phyloP scores from a whole-genome alignment of 2,329 filamentous ascomycete species.

The Reticulascus tulasneorum region DNA sequence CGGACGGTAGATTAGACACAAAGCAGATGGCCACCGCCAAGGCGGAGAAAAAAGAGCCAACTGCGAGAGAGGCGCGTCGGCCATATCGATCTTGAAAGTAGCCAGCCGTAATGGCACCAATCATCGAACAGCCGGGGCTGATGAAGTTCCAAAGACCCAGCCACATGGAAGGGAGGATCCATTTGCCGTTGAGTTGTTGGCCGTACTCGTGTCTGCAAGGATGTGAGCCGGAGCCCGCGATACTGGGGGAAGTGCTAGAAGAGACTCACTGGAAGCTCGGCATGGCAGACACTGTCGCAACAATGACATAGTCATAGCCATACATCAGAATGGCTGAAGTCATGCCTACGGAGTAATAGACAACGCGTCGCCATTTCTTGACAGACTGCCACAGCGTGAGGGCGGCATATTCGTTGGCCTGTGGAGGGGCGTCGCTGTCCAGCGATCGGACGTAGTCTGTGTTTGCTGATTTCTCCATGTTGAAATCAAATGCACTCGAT shows the following conservation, averaged over 20 bases:
- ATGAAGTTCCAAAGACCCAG: constrained; percentile 39
- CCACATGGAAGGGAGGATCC: constrained; percentile 39
- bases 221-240: neutral
- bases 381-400: constrained; percentile 19
- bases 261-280: constrained; percentile 22
- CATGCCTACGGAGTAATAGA: constrained; percentile 21
- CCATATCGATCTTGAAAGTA: constrained; percentile 35
- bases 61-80: constrained; percentile 28
- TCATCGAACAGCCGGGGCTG: constrained; percentile 31
- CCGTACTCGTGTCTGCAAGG: constrained; percentile 27
- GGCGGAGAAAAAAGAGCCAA: constrained; percentile 32
- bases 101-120: constrained; percentile 33
- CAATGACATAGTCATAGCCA: constrained; percentile 24
- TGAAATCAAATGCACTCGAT: too few relatives aligned
- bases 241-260: neutral
- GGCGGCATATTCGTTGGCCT: constrained; percentile 12
- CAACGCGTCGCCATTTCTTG: constrained; percentile 19
- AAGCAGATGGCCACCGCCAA: constrained; percentile 29
- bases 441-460: too few relatives aligned
- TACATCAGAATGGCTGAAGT: constrained; percentile 22
- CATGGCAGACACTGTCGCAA: constrained; percentile 27
- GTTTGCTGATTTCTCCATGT: too few relatives aligned
- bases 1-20: constrained; percentile 15
- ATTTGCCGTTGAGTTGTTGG: constrained; percentile 20
- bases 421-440: too few relatives aligned